A percentile compares a stretch with the other conserved stretches of the same genome.
Evolutionary conservation across 768 basidiomycete genomes (phyloP).

Genomic region (Boletus vinaceobasis): DNA sequence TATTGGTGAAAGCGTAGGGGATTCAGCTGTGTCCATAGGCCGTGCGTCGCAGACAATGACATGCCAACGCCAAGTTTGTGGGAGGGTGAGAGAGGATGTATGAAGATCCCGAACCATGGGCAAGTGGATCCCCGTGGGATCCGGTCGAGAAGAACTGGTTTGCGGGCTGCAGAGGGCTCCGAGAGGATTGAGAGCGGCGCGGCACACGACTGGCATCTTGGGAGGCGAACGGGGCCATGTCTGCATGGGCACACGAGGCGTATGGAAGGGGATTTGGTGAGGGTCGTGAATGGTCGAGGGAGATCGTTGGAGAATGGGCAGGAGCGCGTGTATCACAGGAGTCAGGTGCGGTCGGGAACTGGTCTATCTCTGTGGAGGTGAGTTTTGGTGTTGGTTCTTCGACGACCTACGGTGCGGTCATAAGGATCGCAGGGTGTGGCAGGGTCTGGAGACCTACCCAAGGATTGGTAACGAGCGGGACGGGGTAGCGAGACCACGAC

Average conservation of each 20-base stretch:
- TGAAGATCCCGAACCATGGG: conserved; percentile 2
- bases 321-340: conserved; percentile 5
- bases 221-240: conserved; percentile 32
- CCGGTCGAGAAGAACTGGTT: conserved; percentile 20
- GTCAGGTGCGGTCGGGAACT: conserved; percentile 10
- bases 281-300: neutral
- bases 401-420: conserved; percentile 7
- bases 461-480: conserved; percentile 26
- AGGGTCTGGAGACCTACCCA: conserved; percentile 18
- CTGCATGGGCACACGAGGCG: conserved; percentile 36
- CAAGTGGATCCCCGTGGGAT: conserved; percentile 12
- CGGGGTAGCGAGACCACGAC: conserved; percentile 43
- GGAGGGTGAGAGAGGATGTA: conserved; percentile 5
- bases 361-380: conserved; percentile 18
- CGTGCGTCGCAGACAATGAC: conserved; percentile 9
- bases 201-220: conserved; percentile 43
- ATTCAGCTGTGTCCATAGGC: conserved; percentile 10
- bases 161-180: conserved; percentile 26
- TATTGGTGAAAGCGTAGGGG: neutral
- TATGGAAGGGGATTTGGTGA: conserved; percentile 17
- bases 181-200: conserved; percentile 14
- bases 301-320: conserved; percentile 5
- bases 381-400: conserved; percentile 32
- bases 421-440: neutral
- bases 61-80: conserved; percentile 10